Evolutionary conservation across 2,329 filamentous ascomycete genomes (phyloP), one percentile per base, ranked within the genome.

Genomic region (Colletotrichum sp.): DNA sequence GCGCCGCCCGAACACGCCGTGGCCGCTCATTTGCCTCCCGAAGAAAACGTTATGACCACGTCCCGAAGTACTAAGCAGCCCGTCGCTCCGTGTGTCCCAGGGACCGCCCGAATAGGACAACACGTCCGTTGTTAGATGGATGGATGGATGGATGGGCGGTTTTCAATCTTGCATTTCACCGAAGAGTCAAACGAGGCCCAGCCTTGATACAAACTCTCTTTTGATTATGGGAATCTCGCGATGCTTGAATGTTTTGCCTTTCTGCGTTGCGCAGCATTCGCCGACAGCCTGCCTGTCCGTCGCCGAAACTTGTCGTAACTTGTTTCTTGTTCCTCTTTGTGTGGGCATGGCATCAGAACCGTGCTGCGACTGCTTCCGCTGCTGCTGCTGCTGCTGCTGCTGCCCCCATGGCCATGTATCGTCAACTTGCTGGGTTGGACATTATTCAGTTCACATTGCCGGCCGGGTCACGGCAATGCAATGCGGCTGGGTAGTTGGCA

Each of bases 121-220:
- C 59, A 65, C 67, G 21, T 74, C 71, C 71, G 71, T 28, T 32
- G 63, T 68, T 72, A 63, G 55, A 72, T 68, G 64, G 64, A 49
- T 68, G 71, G 36, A 18, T 62, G 49, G 69, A 26, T 49, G 59
- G 57, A 60, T 34, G 59, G 8, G 59, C 18, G 12, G 21, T n/a
- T 36, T 28, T 68, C 52, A 59, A 21, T 57, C 52, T 49, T 26
- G 65, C 44, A 34, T 55, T 68, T 59, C 26, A 44, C 30, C n/a
- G 60, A 52, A 55, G 69, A 72, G 69, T 75, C 72, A 72, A 44
- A 68, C 39, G 63, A 44, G 69, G 63, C 39, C 55, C 69, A 57
- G 72, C 63, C 63, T 34, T 72, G 72, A 68, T 49, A 63, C 72
- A 75, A 72, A 72, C 72, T 75, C 69, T 75, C 69, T 72, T 75